Percentiles rank a stretch among this genome's conserved stretches.
Evolutionary conservation across 176 grass and related monocot genomes (phyloP).

Genomic region (Bonia amplexicaulis): DNA sequence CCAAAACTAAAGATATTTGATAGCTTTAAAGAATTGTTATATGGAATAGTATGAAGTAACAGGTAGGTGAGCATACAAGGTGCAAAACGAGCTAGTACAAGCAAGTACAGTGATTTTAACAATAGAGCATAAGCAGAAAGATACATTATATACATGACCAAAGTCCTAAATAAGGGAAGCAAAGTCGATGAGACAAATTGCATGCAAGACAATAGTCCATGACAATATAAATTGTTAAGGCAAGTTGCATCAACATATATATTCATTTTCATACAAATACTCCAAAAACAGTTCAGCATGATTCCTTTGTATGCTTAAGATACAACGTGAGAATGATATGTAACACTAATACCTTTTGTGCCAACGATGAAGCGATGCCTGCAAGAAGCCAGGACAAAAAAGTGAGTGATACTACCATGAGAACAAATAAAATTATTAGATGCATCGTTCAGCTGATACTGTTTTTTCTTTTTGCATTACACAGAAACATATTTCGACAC

Average conservation of each 20-base stretch:
- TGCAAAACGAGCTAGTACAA: background rate
- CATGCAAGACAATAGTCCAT: background rate
- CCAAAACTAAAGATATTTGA: background rate
- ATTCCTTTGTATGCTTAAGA: background rate
- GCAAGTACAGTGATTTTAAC: background rate
- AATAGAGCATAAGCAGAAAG: background rate
- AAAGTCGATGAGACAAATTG: background rate
- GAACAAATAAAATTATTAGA: background rate
- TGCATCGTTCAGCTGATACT: background rate
- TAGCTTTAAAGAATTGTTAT: background rate
- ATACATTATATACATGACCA: background rate
- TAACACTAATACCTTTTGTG: constrained; percentile 44
- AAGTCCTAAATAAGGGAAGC: background rate
- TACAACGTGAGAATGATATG: background rate
- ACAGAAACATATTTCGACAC: background rate
- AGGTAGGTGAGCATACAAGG: background rate
- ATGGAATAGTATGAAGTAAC: background rate
- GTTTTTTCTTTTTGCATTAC: background rate
- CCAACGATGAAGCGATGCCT: constrained; percentile 32
- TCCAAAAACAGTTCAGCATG: background rate
- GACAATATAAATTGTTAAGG: background rate
- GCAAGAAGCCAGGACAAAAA: constrained; percentile 18
- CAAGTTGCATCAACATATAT: background rate
- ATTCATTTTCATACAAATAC: background rate
- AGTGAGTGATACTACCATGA: background rate